Conservation (phyloP, 2,329 filamentous ascomycete genomes). For the Domatiomyces globalis region DNA sequence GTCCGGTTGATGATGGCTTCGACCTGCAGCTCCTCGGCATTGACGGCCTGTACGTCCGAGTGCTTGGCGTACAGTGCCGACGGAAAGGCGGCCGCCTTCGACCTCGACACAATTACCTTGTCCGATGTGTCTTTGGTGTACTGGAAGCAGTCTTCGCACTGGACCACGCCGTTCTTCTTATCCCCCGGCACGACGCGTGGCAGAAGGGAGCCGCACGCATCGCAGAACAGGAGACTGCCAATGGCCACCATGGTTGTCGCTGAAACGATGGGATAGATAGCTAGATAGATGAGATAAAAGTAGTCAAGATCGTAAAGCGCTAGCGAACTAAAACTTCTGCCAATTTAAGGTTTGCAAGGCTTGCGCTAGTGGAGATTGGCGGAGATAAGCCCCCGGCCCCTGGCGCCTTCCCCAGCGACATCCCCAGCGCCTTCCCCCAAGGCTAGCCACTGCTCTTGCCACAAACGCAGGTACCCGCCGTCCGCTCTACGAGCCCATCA, state of each 20-base stretch:
- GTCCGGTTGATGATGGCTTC: constrained; percentile 54
- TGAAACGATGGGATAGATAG: constrained; percentile 3
- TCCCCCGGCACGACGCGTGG: constrained; percentile 58
- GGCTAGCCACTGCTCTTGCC: no score
- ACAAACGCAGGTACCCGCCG: no score
- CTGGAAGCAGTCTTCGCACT: constrained; percentile 74
- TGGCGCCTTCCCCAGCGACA: no score
- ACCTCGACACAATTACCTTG: constrained; percentile 63
- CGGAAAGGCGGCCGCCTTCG: constrained; percentile 82
- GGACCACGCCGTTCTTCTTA: constrained; percentile 52
- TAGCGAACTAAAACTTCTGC: not conserved
- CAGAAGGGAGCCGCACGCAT: constrained; percentile 78
- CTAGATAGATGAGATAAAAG: constrained; percentile 23
- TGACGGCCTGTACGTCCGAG: constrained; percentile 72
- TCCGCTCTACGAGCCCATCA: no score
- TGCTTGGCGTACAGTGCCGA: constrained; percentile 73
- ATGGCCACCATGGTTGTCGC: constrained; percentile 60
- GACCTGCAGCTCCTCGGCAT: constrained; percentile 61
- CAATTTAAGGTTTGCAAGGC: not conserved
- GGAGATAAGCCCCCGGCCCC: no score
- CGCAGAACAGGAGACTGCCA: constrained; percentile 84
- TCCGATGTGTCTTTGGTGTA: constrained; percentile 68
- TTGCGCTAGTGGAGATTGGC: not conserved
- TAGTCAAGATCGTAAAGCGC: no score
- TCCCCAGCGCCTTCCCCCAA: no score